A percentile compares a stretch with the other conserved stretches of the same genome.
phyloP scores from a whole-genome alignment of 164 flowering plant species.

The Houttuynia cordata region DNA sequence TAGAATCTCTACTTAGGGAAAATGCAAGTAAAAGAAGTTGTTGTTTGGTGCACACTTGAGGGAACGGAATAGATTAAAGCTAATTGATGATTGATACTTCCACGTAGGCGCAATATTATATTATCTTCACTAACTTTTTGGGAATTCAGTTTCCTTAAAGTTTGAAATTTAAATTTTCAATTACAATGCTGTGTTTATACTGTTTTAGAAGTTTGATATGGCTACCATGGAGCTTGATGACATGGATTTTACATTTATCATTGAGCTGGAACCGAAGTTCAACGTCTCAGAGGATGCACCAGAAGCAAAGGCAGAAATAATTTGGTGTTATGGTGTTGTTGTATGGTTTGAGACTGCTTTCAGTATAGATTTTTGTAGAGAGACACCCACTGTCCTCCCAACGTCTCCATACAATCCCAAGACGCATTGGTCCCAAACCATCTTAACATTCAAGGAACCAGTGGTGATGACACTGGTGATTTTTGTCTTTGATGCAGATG shows the following conservation, averaged over 20 bases:
- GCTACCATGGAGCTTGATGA: constrained; percentile 58
- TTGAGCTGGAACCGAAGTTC: constrained; percentile 45
- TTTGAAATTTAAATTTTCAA: neutral
- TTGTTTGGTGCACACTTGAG: neutral
- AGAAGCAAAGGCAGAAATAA: constrained; percentile 11
- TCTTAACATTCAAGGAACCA: constrained; percentile 77
- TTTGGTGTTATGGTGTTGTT: constrained; percentile 71
- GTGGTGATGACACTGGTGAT: constrained; percentile 36
- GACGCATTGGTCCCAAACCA: constrained; percentile 95
- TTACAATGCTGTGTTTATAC: neutral
- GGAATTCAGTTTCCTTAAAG: neutral
- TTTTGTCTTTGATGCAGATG: constrained; percentile 23
- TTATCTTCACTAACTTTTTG: too few species aligned
- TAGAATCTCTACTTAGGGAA: neutral
- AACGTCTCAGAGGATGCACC: constrained; percentile 3
- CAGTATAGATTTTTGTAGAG: constrained; percentile 81
- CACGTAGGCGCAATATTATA: too few species aligned
- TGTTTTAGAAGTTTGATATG: constrained; percentile 59
- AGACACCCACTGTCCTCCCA: constrained; percentile 55
- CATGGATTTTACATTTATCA: constrained; percentile 68
- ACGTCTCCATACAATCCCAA: constrained; percentile 71
- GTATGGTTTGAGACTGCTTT: constrained; percentile 96
- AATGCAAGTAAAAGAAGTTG: too few species aligned
- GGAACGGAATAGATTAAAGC: too few species aligned
- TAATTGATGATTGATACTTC: too few species aligned